Evolutionary conservation across 495 filamentous ascomycete species (phyloP), one percentile per base, ranked within the genome.

Genomic region (Podospora pseudocomata): DNA sequence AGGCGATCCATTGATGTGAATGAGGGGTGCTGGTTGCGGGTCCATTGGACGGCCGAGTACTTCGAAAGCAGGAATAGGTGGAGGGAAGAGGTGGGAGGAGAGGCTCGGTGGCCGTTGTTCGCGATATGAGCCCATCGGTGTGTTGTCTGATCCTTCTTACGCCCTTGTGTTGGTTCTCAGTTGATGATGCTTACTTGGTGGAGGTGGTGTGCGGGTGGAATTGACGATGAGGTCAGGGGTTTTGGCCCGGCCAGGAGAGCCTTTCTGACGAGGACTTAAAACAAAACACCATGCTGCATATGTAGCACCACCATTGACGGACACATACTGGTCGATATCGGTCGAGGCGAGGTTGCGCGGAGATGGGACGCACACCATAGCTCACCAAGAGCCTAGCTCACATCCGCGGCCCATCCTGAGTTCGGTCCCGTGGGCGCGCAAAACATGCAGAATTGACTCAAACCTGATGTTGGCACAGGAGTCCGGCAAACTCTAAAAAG

Each of bases 1-100:
- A 4, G 67, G 71, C 69, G 66, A 66, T 57, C 75, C 75, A 63
- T 77, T 77, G 67, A 77, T 76, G 58, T 66, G 71, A 5, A 77
- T 65, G 23, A 77, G 66, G 34, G 75, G 75, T 5, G 68, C 71
- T 0, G 75, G 74, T 53, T 54, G 60, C 0, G 71, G 71, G 30
- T 65, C 66, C 65, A 71, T 71, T 7, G 68, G 70, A 26, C 73
- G 70, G 19, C 64, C 54, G 26, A 73, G 70, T 39, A 72, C 44
- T 27, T 65, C 30, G 5, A 59, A 60, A 6, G 65, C 55, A 2
- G 65, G 34, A 63, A 28, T 39, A 30, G 66, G 61, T 6, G 32
- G 62, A 53, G 64, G n/a, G 44, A 49, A 65, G 54, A 39, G 60
- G 58, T 44, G 20, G n/a, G 58, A 7, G 16, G 65, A 3, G 30